phyloP scores from a whole-genome alignment of 306 rosid genomes.

The Chamaecrista fasciculata region DNA sequence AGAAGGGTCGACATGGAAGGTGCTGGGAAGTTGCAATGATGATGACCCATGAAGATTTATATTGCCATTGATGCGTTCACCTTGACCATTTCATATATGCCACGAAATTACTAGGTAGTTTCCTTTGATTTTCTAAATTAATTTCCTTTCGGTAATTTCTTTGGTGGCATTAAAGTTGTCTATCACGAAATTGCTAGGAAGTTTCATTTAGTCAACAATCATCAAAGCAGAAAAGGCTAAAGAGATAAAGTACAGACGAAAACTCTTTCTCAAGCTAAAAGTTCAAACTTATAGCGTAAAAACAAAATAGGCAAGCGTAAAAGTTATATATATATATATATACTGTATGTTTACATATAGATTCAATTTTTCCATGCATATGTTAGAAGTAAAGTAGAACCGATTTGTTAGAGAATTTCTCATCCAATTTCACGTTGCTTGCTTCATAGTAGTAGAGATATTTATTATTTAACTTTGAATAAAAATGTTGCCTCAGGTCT shows the following conservation, averaged over 20 bases:
- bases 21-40: constrained; percentile 40
- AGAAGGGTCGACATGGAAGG: constrained; percentile 24
- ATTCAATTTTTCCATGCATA: too few species aligned
- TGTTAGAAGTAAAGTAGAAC: neutral
- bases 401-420: neutral
- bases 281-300: neutral
- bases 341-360: too few species aligned
- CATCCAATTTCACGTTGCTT: neutral
- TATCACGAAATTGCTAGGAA: constrained; percentile 24
- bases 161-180: neutral
- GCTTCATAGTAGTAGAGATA: neutral
- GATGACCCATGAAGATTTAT: constrained; percentile 3
- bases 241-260: neutral
- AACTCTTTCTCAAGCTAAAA: neutral
- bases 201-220: constrained; percentile 26
- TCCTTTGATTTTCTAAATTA: neutral
- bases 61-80: neutral
- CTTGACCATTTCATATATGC: neutral
- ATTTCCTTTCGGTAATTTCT: neutral
- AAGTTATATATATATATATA: too few species aligned
- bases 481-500: neutral
- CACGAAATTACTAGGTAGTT: constrained; percentile 13
- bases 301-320: too few species aligned
- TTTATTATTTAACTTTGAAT: neutral
- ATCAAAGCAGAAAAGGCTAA: neutral